Evolutionary conservation across 768 basidiomycete genomes (phyloP), one percentile per base, ranked within the genome.

Genomic region (Asterophora parasitica): DNA sequence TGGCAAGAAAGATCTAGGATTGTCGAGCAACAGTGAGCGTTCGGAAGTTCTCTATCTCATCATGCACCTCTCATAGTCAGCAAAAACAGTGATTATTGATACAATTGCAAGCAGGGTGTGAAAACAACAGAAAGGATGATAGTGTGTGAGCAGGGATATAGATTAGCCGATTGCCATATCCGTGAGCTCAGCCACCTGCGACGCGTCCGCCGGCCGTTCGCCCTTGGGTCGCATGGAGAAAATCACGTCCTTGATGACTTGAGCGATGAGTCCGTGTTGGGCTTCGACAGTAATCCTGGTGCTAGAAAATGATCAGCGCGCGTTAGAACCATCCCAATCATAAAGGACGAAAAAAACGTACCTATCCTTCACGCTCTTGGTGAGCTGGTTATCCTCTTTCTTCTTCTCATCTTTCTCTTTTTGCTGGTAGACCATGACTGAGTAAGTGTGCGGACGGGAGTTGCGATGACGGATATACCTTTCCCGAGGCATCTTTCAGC

Each of bases 291-390:
- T 83, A 45, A 97, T 91, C 58, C 88, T 92, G 33, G 82, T 84
- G 62, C 94, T 97, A 58, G 23, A 23, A 3, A 23, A 20, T 38
- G 44, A 44, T 31, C 9, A 26, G 4, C 30, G 16, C 19, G 36
- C 53, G 3, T 23, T 26, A 30, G 20, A 19, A 5, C 43, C 33
- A 10, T 38, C 20, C 49, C n/a, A 35, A 40, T 15, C 23, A 23
- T 23, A 46, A 17, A 30, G 39, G 28, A 28, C 35, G 23, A 32
- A 15, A 32, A 15, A 20, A 9, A 66, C 72, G 42, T 51, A 88
- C 92, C 91, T 85, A 62, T 99, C 95, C 64, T 83, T 86, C 20
- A 94, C 88, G n/a, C 84, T 85, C 74, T 93, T 94, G 13, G 78
- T 77, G 19, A 98, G 73, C 52, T 88, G 82, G 47, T 84, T 92